phyloP scores from a whole-genome alignment of 257 asterid genomes.

The Plectranthus barbatus region DNA sequence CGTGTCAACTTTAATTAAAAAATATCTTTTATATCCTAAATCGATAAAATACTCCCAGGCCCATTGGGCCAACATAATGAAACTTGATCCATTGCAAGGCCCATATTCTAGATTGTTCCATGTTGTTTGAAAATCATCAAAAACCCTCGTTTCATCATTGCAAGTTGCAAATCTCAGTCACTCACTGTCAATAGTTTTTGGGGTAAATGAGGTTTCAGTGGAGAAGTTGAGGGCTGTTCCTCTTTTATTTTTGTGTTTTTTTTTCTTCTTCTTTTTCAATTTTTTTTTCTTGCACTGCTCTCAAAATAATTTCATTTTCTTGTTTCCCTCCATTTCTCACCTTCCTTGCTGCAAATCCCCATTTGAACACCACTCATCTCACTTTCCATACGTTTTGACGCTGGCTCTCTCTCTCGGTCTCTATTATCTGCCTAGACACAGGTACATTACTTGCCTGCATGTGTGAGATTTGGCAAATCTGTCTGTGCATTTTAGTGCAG shows the following conservation, averaged over 20 bases:
- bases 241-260: too few species aligned
- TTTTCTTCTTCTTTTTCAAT: too few species aligned
- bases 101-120: constrained; percentile 11
- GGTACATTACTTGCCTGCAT: constrained; percentile 18
- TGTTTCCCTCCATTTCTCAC: constrained; percentile 24
- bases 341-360: constrained; percentile 4
- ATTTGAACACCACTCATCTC: neutral
- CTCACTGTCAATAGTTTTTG: neutral
- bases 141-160: constrained; percentile 12
- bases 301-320: neutral
- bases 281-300: neutral
- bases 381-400: neutral
- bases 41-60: neutral
- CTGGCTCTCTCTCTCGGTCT: neutral
- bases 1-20: too few species aligned
- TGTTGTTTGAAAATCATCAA: neutral
- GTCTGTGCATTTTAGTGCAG: constrained; percentile 2
- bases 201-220: constrained; percentile 21
- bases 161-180: neutral
- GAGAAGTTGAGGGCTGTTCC: constrained; percentile 13
- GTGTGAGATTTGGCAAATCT: neutral
- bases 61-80: neutral
- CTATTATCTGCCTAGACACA: neutral
- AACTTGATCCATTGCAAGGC: constrained; percentile 3
- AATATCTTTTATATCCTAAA: too few species aligned